Base-by-base conservation (phyloP, 371 early-diverging fungal species). In the Sporodiniella umbellata region DNA sequence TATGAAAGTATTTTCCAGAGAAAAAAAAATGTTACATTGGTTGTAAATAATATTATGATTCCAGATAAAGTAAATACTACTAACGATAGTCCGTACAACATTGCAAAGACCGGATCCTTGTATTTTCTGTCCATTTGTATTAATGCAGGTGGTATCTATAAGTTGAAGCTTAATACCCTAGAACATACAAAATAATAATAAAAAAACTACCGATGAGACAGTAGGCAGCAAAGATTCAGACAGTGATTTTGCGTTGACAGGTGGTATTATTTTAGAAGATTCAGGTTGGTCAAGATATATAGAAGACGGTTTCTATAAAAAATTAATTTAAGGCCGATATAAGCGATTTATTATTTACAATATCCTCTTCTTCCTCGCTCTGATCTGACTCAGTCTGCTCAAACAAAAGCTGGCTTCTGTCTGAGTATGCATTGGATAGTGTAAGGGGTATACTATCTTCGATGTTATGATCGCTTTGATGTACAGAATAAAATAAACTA, bases 101-200 rank as follows among this genome's bases (percentile, higher is more conserved):
- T 50, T 0, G 75, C 78, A 58, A 84, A 84, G 17, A 75, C 44
- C 0, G 81, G 79, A 48, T 84, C 84, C 56, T 75, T 78, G 37
- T 68, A 71, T 42, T 80, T 79, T 40, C 75, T 70, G 26, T 75
- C 61, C 18, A 53, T 42, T 25, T 54, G 53, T 19, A 47, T 67
- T 2, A 68, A 52, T 45, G 51, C 65, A 8, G 59, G 49, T 1
- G 79, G 79, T 33, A 75, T 73, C 79, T 79, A 42, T 11, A 30
- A n/a, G n/a, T n/a, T n/a, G n/a, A n/a, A n/a, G n/a, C n/a, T n/a
- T n/a, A n/a, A n/a, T n/a, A n/a, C n/a, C n/a, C n/a, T n/a, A n/a
- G n/a, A n/a, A n/a, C n/a, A 28, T 28, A 7, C 30, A 14, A 11
- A 5, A 11, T 35, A 3, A n/a, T 35, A 26, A 28, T 7, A 28